Evolutionary conservation across 306 rosid species (phyloP), one percentile per base, ranked within the genome.

Genomic region (Sicyos baderoa): DNA sequence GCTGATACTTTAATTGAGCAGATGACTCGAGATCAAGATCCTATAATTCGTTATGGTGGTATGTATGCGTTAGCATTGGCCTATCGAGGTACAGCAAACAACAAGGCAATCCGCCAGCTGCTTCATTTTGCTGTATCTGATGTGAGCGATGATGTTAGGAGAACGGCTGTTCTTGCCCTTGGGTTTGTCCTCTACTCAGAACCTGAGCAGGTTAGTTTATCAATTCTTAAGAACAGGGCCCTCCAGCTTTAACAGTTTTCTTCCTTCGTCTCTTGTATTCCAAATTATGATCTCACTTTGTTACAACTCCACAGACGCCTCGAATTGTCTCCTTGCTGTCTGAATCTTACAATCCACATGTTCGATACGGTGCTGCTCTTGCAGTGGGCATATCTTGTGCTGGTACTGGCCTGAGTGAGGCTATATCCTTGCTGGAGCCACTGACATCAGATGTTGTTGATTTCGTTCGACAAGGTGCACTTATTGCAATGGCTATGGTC

Each of bases 301-400:
- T 47, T 70, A 74, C 49, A 71, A 51, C 72, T 81, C 83, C 88
- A 87, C 89, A 93, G 98, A 93, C 98, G 52, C 98, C 98, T 21
- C 85, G 98, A 60, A 88, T 93, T 73, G 96, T 93, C 76, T 93
- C 98, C 75, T 79, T 93, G 73, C 80, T 93, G 25, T 93, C 98
- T 21, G 96, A 93, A 82, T 93, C 96, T 65, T 93, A 93, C 85
- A 93, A 93, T 66, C 95, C 98, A 19, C 98, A 89, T 78, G 98
- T 93, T 77, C 86, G 98, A 68, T 93, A 93, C 75, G 98, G 98
- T 61, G 98, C 98, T 5, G 98, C 98, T 61, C 95, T 93, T 63
- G 98, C 98, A 21, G 98, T 93, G 62, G 98, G 98, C 58, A 93
- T 93, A 81, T 93, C 98, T 16, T 93, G 97, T 79, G 98, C 98